Conservation (phyloP, 805 yeast species). For the Ogataea zsoltii region DNA sequence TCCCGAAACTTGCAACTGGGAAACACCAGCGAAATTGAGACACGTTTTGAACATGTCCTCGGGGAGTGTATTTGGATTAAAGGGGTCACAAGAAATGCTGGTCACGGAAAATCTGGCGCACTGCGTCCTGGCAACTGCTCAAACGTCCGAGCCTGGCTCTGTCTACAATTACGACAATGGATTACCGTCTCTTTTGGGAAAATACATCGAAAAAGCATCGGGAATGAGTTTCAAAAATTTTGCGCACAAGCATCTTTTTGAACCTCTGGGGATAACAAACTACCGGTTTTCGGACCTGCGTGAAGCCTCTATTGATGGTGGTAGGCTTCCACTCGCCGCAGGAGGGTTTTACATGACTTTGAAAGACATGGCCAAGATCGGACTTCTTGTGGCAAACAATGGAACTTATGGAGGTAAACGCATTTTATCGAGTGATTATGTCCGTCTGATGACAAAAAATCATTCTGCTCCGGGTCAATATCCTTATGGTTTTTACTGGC, state of each 20-base stretch:
- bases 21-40: not conserved
- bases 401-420: not conserved
- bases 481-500: slow-evolving; percentile 5
- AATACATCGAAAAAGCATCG: not conserved
- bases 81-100: not conserved
- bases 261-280: not conserved
- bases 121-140: not conserved
- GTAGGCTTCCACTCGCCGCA: not conserved
- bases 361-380: slow-evolving; percentile 5
- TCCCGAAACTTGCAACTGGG: not conserved
- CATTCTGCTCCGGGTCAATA: slow-evolving; percentile 1
- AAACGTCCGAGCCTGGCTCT: not conserved
- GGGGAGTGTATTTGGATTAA: not conserved
- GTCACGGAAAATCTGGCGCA: not conserved
- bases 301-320: slow-evolving; percentile 1
- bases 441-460: not conserved
- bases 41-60: slow-evolving; percentile 2
- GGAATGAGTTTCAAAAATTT: not conserved
- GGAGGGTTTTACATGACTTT: not conserved
- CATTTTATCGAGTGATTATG: not conserved
- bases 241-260: not conserved
- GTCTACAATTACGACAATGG: slow-evolving; percentile 2
- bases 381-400: not conserved
- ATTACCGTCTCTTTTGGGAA: not conserved
- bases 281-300: not conserved